Conservation (phyloP, 129 eudicot species). For the Flaveria bidentis region DNA sequence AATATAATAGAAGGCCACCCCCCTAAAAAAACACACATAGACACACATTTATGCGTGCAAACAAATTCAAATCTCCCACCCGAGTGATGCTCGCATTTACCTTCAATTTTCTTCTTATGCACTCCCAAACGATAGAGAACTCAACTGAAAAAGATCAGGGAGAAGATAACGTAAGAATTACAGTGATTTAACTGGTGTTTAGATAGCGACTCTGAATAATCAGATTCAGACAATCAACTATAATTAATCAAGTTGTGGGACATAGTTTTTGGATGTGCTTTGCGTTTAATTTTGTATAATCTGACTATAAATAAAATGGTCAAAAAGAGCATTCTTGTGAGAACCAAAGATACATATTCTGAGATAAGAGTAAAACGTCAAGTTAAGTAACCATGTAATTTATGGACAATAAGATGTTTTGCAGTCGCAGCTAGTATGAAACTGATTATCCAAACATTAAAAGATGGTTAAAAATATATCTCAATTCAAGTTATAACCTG, state of each 20-base stretch:
- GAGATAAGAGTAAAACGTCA: not conserved
- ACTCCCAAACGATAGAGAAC: too few relatives aligned
- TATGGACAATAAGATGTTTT: not conserved
- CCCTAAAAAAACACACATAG: too few relatives aligned
- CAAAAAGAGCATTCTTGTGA: not conserved
- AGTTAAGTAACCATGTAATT: not conserved
- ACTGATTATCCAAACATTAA: not conserved
- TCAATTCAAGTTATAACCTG: conserved; percentile 56
- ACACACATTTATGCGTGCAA: too few relatives aligned
- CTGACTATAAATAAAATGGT: not conserved
- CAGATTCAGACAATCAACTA: not conserved
- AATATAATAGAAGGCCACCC: too few relatives aligned
- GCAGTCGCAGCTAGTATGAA: not conserved
- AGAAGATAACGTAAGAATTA: too few relatives aligned
- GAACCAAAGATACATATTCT: not conserved
- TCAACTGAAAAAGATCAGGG: too few relatives aligned
- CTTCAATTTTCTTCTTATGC: too few relatives aligned
- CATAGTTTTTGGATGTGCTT: not conserved
- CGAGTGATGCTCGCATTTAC: too few relatives aligned
- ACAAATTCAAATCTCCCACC: too few relatives aligned
- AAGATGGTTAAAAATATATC: conserved; percentile 3
- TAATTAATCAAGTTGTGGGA: not conserved
- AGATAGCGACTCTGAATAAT: too few relatives aligned
- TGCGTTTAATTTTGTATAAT: not conserved
- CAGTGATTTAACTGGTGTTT: too few relatives aligned